Evolutionary conservation across 768 basidiomycete species (phyloP), one percentile per base, ranked within the genome.

Genomic region (Coprinopsis sp.): DNA sequence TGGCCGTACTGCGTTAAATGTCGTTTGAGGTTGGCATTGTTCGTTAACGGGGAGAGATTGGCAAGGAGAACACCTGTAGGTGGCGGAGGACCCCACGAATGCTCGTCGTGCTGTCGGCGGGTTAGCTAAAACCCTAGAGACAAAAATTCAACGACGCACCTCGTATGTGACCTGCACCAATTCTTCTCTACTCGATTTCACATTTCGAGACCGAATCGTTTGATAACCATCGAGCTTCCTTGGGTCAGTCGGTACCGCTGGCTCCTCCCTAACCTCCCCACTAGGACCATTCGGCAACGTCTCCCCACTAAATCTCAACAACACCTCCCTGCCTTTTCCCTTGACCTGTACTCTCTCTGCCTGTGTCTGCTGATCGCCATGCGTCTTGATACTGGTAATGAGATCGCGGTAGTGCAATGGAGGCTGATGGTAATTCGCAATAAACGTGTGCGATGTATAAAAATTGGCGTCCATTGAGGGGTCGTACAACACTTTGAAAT

Each of bases 51-150:
- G 1, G 84, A 81, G 37, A 95, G 68, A 47, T 78, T 78, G 21
- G 79, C 76, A 36, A 95, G 66, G 10, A 94, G 75, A 4, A 98
- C 79, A 1, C 81, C 74, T 0, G 77, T 76, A 0, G 90, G 80
- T 0, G 90, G 92, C 11, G 86, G 81, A 0, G 86, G 76, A 0
- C 82, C 81, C 1, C 72, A 71, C 1, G 91, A 88, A 56, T 87
- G 70, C 19, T 67, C 66, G 61, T 94, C 91, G 69, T 85, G 81
- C 91, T 95, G 62, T 16, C 50, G 29, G 37, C 43, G 46, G 40
- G n/a, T 28, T 29, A 49, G 28, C 1, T 36, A 12, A 39, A 44
- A 47, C 29, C 18, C 12, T 39, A 14, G 36, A 34, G n/a, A 47
- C 33, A 16, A 49, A 64, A 70, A 55, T 51, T 33, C 34, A 37